A percentile compares a stretch with the other conserved stretches of the same genome.
These are phyloP conservation scores for Leccinum arenicola DNA, from an alignment of 768 basidiomycete genomes.

Conservation along the genomic window DNA sequence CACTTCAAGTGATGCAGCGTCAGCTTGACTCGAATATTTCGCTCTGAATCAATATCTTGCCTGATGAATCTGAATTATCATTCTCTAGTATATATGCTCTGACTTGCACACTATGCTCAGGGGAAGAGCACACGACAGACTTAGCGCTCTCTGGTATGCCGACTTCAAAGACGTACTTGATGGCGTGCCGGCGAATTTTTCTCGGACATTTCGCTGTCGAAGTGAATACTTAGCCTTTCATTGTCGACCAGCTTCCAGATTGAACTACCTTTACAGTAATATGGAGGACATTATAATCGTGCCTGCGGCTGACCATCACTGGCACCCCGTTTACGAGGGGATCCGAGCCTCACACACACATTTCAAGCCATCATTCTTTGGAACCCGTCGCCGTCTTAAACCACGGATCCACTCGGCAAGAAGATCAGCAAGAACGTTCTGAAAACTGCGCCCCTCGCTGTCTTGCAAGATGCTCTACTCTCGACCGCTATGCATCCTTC, in stretches of 20 bases:
- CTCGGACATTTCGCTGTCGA: neutral
- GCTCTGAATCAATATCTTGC: neutral
- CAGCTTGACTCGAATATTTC: neutral
- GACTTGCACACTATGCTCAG: neutral
- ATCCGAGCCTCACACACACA: neutral
- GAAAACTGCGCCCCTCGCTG: neutral
- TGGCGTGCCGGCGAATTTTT: neutral
- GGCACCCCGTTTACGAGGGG: constrained; percentile 5
- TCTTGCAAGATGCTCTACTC: constrained; percentile 15
- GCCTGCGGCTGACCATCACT: constrained; percentile 7
- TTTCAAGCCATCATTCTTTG: neutral
- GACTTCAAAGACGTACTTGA: neutral
- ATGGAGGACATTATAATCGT: constrained; percentile 4
- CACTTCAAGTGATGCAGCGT: neutral
- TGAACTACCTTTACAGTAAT: neutral
- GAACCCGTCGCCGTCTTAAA: neutral
- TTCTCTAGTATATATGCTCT: neutral
- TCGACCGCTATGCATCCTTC: constrained; percentile 15
- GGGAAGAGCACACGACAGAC: neutral
- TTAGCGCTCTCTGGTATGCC: neutral
- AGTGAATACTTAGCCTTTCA: neutral
- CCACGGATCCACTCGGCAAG: neutral
- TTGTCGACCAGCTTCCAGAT: neutral
- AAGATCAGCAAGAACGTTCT: neutral
- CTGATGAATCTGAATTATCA: neutral